Conservation (phyloP, 345 rosid species). For the Fremontodendron californicum region DNA sequence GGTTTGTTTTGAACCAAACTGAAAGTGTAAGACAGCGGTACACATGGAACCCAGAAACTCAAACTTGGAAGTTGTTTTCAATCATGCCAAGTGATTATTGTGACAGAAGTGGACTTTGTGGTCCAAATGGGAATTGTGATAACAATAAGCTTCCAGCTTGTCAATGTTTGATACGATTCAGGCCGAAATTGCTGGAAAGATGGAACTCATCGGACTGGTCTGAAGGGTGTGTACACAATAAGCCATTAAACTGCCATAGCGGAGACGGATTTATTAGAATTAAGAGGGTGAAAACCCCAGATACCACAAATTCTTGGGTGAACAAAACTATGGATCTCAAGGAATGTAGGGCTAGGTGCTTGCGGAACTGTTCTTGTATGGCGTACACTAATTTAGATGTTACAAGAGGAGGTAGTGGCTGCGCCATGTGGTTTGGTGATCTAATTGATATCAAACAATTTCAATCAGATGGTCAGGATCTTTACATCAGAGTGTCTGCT, state of each 20-base stretch:
- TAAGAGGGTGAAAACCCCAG: conserved; percentile 40
- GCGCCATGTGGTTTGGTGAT: conserved; percentile 18
- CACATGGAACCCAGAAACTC: not conserved
- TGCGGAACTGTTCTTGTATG: conserved; percentile 22
- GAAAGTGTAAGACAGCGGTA: not conserved
- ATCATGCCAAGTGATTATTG: not conserved
- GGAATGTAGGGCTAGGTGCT: conserved; percentile 16
- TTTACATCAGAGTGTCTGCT: conserved; percentile 55
- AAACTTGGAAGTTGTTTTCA: not conserved
- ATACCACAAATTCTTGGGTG: conserved; percentile 29
- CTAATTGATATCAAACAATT: conserved; percentile 18
- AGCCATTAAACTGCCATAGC: conserved; percentile 25
- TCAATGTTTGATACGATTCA: conserved; percentile 36
- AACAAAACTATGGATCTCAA: conserved; percentile 1
- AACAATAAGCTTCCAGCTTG: conserved; percentile 35
- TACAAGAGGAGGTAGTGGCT: conserved; percentile 15
- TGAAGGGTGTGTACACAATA: conserved; percentile 36
- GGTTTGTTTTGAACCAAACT: conserved; percentile 4
- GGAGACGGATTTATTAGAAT: conserved; percentile 33
- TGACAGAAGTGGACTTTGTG: conserved; percentile 24
- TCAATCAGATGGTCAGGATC: conserved; percentile 31
- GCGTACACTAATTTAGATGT: conserved; percentile 7
- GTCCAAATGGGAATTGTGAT: conserved; percentile 35
- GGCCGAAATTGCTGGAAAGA: conserved; percentile 21
- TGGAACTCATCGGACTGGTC: conserved; percentile 42